phyloP scores from a whole-genome alignment of 108 stramenopile genomes.

The Tribonema minus region DNA sequence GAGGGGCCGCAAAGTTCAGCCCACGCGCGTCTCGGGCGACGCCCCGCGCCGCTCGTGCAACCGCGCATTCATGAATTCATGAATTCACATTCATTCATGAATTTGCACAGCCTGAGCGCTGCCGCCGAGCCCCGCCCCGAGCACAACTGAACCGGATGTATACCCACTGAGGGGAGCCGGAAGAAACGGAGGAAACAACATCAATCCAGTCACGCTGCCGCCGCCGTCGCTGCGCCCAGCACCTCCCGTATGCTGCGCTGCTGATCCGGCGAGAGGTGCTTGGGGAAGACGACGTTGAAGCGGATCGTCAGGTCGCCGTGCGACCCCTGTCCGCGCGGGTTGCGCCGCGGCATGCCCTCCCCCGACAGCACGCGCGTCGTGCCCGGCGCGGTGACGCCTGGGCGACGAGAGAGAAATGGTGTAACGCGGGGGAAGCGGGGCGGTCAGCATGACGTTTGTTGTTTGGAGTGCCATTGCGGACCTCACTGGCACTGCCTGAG shows the following conservation, averaged over 20 bases:
- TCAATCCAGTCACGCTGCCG: no score
- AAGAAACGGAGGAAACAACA: no score
- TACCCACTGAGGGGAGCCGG: no score
- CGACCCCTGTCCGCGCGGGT: slow-evolving; percentile 4
- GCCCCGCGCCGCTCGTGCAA: no score
- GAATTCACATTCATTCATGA: no score
- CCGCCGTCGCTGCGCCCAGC: neutral
- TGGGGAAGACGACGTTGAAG: slow-evolving; percentile 23
- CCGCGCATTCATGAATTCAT: no score
- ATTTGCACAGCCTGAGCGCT: no score
- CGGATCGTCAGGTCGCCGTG: slow-evolving; percentile 14
- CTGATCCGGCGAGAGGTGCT: neutral
- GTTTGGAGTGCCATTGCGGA: neutral
- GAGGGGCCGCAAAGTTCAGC: no score
- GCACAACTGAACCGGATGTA: no score
- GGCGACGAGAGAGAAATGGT: neutral
- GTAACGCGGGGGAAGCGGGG: neutral
- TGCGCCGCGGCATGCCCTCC: slow-evolving; percentile 62
- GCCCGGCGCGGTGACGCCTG: slow-evolving; percentile 52
- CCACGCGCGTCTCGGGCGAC: no score
- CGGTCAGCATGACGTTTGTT: neutral
- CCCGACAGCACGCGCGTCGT: slow-evolving; percentile 41
- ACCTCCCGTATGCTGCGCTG: neutral
- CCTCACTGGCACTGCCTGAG: neutral
- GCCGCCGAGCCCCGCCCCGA: no score